phyloP scores from a whole-genome alignment of 2,329 filamentous ascomycete genomes.

The Cadophora sp. region DNA sequence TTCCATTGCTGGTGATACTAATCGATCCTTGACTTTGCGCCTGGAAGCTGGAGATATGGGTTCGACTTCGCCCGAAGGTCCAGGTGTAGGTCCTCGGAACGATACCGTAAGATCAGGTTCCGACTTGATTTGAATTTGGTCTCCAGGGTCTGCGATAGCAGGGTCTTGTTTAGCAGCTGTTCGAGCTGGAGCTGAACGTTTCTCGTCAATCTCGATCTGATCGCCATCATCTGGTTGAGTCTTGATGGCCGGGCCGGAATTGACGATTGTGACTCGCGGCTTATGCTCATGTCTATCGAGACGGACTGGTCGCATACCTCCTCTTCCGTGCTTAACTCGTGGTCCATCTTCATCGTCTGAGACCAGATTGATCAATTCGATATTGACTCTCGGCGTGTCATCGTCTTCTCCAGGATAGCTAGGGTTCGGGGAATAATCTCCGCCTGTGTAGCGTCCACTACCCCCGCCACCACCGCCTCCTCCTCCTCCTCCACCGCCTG shows the following conservation, averaged over 20 bases:
- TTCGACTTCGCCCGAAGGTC: conserved; percentile 1
- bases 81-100: not conserved
- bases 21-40: conserved; percentile 23
- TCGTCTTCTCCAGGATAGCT: conserved; percentile 42
- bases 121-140: conserved; percentile 29
- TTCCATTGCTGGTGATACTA: conserved; percentile 11
- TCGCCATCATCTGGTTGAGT: conserved; percentile 27
- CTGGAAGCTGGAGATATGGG: conserved; percentile 25
- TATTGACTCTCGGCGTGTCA: conserved; percentile 39
- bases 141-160: conserved; percentile 12
- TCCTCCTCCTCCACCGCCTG: conserved; percentile 19
- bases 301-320: conserved; percentile 40
- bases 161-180: not conserved
- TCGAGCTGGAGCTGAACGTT: conserved; percentile 23
- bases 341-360: conserved; percentile 33
- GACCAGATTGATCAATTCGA: conserved; percentile 41
- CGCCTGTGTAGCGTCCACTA: conserved; percentile 9
- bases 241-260: conserved; percentile 32
- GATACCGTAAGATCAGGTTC: conserved; percentile 23
- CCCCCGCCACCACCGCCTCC: conserved; percentile 22
- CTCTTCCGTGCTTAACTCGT: not conserved
- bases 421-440: conserved; percentile 30
- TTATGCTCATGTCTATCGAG: conserved; percentile 43
- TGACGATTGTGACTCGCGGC: conserved; percentile 41
- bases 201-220: conserved; percentile 30